Evolutionary conservation across 164 flowering plant genomes (phyloP), one percentile per base, ranked within the genome.

Genomic region (Hamamelis virginiana): DNA sequence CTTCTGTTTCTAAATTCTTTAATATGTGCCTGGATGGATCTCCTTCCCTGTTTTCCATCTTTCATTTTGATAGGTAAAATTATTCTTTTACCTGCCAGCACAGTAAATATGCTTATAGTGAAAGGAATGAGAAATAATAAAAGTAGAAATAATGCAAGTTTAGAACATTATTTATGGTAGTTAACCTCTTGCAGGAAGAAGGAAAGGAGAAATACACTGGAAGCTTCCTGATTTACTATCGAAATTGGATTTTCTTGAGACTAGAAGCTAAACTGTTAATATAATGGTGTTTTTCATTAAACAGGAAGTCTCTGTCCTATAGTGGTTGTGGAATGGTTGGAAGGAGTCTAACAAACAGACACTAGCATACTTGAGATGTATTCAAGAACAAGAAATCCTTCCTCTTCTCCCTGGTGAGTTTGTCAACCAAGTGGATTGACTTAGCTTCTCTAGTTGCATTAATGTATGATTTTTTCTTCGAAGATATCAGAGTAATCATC

Each of bases 161-260:
- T 51, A 51, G 21, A 33, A 33, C 41, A 33, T 33, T 33, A 33
- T 33, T 2, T 6, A 57, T 57, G 33, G 16, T 15, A 57, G 41
- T 25, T 10, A 16, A 8, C 50, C 48, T 61, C 48, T 51, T 61
- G 64, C 48, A 61, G 64, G 64, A 61, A 41, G 18, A 19, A 41
- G 48, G 64, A 41, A 51, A 51, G 2, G 12, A 16, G 10, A 26
- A 25, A 9, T 0, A 4, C 1, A 21, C 21, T 59, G 63, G 63
- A 59, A 59, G 45, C 22, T 15, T 33, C 41, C 41, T 33, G 4
- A 33, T 2, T 33, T 33, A 33, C 9, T 9, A 14, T 8, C 18
- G 21, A 10, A 59, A 15, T n/a, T n/a, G 58, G 23, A 53, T 19
- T 53, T 53, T 22, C 12, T 53, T n/a, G 58, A 53, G n/a, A 53